Evolutionary conservation across 2,329 filamentous ascomycete genomes (phyloP), one percentile per base, ranked within the genome.

Genomic region (Monilinia fructigena): DNA sequence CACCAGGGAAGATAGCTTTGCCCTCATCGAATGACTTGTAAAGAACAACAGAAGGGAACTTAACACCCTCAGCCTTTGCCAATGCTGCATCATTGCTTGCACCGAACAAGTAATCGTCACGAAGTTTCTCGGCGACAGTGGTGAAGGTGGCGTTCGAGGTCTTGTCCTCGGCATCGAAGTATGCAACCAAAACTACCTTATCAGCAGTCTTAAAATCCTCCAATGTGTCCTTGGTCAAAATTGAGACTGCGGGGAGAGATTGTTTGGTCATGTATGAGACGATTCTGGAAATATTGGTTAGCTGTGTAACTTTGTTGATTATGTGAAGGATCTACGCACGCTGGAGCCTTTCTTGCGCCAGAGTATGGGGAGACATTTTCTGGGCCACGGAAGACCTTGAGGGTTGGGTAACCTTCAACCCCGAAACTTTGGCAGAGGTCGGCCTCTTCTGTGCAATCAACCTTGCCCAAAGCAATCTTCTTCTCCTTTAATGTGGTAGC

Each of bases 11-110:
- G 74, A 89, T 83, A 74, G 88, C 87, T 87, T 97, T 97, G 82
- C 93, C 93, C 83, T 98, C 94, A 77, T 99, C 95, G 76, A 98
- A 99, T 68, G 89, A 85, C 87, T 99, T 98, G 89, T 98, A 98
- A 68, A 99, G 87, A 71, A 97, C 91, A 71, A 99, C 82, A 66
- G 90, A 88, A 70, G 95, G 95, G 76, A 90, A 87, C 78, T 89
- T 90, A 78, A 96, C 92, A 73, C 91, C 93, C 83, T 96, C 95
- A 59, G 91, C 89, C 85, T 96, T 89, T 75, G 95, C 93, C 72
- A 98, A 82, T 66, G 85, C 86, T 70, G 89, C 89, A 76, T 98
- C 95, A 78, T 85, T 92, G 79, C 89, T 90, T 69, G 91, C 89
- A 75, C 92, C 95, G 78, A 99, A 99, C 73, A 97, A 89, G 84